Evolutionary conservation across 768 basidiomycete genomes (phyloP).

Genomic region (Lentinula guzmanii): DNA sequence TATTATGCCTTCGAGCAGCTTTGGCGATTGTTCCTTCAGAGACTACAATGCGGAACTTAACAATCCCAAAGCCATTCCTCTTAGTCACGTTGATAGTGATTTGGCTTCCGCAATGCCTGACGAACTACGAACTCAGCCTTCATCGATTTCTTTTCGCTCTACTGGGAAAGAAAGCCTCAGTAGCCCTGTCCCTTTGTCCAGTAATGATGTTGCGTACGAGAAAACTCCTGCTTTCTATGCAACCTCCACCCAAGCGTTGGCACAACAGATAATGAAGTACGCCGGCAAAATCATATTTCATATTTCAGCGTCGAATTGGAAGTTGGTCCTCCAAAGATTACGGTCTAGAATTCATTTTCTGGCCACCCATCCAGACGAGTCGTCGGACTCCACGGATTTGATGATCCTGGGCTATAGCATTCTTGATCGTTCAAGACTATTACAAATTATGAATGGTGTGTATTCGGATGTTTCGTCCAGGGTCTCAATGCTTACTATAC

Average conservation of each 20-base stretch:
- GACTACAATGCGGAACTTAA: slow-evolving; percentile 53
- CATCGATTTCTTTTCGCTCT: slow-evolving; percentile 23
- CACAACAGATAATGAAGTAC: slow-evolving; percentile 60
- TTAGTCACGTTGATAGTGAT: slow-evolving; percentile 5
- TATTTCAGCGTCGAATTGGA: slow-evolving; percentile 87
- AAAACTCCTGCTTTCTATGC: slow-evolving; percentile 57
- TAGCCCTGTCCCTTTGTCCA: slow-evolving; percentile 35
- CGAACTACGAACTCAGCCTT: slow-evolving; percentile 34
- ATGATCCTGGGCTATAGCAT: slow-evolving; percentile 74
- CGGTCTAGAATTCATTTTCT: slow-evolving; percentile 64
- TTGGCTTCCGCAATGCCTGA: slow-evolving; percentile 6
- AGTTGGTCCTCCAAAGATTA: slow-evolving; percentile 65
- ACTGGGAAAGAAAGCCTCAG: slow-evolving; percentile 28
- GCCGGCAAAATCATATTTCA: slow-evolving; percentile 79
- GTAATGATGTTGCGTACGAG: slow-evolving; percentile 42
- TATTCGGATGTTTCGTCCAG: slow-evolving; percentile 3
- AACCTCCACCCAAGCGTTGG: slow-evolving; percentile 48
- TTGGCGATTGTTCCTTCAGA: slow-evolving; percentile 59
- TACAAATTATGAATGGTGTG: slow-evolving; percentile 65
- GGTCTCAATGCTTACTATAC: slow-evolving; percentile 4
- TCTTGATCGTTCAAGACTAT: slow-evolving; percentile 62
- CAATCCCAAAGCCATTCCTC: slow-evolving; percentile 13
- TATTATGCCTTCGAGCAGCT: slow-evolving; percentile 54
- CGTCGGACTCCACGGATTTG: slow-evolving; percentile 64
- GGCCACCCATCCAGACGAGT: slow-evolving; percentile 22